phyloP scores from a whole-genome alignment of 306 rosid genomes.

The Glycine tomentella region DNA sequence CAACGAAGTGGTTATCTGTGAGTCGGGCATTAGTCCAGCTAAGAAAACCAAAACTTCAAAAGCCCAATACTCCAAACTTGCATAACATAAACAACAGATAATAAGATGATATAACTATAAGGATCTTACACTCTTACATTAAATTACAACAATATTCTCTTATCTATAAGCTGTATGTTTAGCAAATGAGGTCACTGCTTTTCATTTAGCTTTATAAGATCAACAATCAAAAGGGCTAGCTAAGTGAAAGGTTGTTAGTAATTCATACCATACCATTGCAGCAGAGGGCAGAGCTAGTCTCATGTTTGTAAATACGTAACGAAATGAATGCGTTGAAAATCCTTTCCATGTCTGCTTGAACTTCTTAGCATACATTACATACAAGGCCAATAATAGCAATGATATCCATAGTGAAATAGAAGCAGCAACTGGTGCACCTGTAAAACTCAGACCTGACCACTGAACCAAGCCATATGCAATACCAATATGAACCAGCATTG shows the following conservation, averaged over 20 bases:
- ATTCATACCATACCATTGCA: constrained; percentile 79
- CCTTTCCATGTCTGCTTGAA: constrained; percentile 77
- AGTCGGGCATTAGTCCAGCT: constrained; percentile 77
- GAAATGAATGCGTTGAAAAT: constrained; percentile 62
- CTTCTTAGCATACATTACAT: constrained; percentile 55
- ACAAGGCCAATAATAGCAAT: constrained; percentile 45
- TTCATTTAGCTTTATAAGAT: neutral
- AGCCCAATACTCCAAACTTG: constrained; percentile 94
- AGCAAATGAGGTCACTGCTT: neutral
- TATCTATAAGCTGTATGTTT: neutral
- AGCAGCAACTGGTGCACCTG: constrained; percentile 73
- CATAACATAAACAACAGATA: constrained; percentile 35
- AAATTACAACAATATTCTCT: neutral
- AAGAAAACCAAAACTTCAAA: constrained; percentile 83
- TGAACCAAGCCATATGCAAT: constrained; percentile 66
- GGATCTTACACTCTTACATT: neutral
- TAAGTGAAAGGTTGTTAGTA: neutral
- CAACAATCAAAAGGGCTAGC: neutral
- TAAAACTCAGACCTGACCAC: constrained; percentile 56
- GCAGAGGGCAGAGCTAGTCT: constrained; percentile 82
- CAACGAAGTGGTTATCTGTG: constrained; percentile 72
- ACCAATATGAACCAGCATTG: constrained; percentile 56
- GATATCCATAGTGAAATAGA: constrained; percentile 76
- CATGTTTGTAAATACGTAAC: constrained; percentile 52
- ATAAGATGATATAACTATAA: neutral